phyloP scores from a whole-genome alignment of 2,329 filamentous ascomycete genomes.

The Curvularia eragrostidis region DNA sequence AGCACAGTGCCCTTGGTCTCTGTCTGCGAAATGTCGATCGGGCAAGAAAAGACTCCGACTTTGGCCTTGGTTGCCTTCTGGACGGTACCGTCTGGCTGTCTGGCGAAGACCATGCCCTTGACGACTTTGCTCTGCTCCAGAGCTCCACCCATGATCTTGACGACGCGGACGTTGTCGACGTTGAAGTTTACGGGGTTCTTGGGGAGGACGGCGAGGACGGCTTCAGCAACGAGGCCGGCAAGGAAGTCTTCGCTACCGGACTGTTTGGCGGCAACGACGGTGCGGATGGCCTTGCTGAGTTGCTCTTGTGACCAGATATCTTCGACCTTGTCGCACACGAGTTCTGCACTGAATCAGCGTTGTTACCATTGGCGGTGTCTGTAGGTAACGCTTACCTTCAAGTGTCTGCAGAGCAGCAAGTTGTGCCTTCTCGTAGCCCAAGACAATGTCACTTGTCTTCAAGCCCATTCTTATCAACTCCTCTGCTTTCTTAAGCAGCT shows the following conservation, averaged over 20 bases:
- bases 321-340: constrained; percentile 88
- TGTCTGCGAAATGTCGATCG: constrained; percentile 93
- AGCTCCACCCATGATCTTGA: constrained; percentile 99
- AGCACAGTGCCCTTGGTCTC: constrained; percentile 99
- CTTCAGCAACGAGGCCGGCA: constrained; percentile 84
- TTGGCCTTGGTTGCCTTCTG: constrained; percentile 94
- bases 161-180: constrained; percentile 97
- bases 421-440: constrained; percentile 94
- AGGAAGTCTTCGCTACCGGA: constrained; percentile 90
- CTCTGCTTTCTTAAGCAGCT: constrained; percentile 96
- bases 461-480: constrained; percentile 95
- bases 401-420: constrained; percentile 83
- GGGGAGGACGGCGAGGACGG: constrained; percentile 83
- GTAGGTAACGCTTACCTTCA: constrained; percentile 62
- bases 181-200: constrained; percentile 98
- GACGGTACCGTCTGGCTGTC: constrained; percentile 86
- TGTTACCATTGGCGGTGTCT: not conserved
- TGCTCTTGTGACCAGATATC: constrained; percentile 82
- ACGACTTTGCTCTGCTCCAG: constrained; percentile 93
- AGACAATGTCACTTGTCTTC: constrained; percentile 97
- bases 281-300: constrained; percentile 92
- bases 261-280: constrained; percentile 96
- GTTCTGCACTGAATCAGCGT: constrained; percentile 59
- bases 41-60: constrained; percentile 95
- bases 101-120: constrained; percentile 97